phyloP scores from a whole-genome alignment of 805 yeast species.

The Saccharomyces eubayanus region DNA sequence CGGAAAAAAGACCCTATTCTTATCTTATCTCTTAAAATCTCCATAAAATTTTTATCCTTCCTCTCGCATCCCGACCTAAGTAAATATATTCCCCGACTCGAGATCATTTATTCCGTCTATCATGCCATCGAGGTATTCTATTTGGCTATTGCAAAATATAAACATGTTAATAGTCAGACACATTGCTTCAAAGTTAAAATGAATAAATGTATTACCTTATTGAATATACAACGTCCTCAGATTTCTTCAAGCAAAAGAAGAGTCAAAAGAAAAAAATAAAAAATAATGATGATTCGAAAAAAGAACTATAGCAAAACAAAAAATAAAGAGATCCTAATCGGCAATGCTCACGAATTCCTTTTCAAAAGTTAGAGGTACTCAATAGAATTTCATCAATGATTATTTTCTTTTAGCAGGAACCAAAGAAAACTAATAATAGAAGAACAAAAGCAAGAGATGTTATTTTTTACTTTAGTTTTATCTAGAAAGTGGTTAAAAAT shows the following conservation, averaged over 20 bases:
- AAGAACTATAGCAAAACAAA: neutral
- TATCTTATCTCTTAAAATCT: neutral
- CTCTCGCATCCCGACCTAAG: neutral
- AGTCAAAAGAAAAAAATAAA: neutral
- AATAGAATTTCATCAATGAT: neutral
- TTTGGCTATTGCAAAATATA: neutral
- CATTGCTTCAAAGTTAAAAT: neutral
- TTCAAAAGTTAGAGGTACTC: neutral
- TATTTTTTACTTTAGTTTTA: neutral
- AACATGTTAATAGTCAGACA: neutral
- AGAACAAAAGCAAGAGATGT: too few species aligned
- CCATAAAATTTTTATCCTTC: too few species aligned
- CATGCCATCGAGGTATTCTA: neutral
- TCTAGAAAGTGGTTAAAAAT: too few species aligned
- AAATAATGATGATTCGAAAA: neutral
- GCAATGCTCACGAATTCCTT: neutral
- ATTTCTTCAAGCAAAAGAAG: neutral
- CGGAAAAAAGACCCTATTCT: neutral
- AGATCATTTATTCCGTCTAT: neutral
- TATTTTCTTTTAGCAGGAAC: neutral
- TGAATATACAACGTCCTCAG: neutral
- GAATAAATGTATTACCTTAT: neutral
- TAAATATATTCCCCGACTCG: neutral
- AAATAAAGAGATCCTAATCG: neutral
- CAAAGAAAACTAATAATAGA: too few species aligned